Conservation (phyloP, 345 rosid genomes). For the Isatis tinctoria region DNA sequence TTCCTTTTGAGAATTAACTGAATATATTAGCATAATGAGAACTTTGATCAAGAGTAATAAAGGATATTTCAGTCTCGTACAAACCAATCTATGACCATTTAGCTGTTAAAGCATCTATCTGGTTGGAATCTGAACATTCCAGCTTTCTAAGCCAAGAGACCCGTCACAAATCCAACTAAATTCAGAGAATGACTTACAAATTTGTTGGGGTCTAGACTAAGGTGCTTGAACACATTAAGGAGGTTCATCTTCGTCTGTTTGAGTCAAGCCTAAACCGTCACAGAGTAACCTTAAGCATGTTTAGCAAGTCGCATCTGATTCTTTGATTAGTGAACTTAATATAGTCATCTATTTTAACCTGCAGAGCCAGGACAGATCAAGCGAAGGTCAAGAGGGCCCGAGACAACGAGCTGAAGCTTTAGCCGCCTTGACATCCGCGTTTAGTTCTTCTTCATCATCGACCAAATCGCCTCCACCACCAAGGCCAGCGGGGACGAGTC, state of each 20-base stretch:
- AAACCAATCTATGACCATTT: background rate
- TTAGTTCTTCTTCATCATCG: slow-evolving; percentile 49
- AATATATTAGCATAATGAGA: background rate
- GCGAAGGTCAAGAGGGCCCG: slow-evolving; percentile 45
- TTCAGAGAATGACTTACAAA: background rate
- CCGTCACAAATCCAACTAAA: background rate
- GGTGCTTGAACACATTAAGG: background rate
- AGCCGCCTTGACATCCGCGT: slow-evolving; percentile 77
- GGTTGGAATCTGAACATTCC: background rate
- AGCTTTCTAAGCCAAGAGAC: background rate
- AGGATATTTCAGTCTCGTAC: background rate
- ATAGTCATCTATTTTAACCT: slow-evolving; percentile 4
- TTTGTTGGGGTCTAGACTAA: background rate
- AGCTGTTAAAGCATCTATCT: background rate
- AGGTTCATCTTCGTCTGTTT: background rate
- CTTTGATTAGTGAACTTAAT: background rate
- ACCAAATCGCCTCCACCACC: slow-evolving; percentile 42
- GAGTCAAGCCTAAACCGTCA: background rate
- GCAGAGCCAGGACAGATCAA: slow-evolving; percentile 54
- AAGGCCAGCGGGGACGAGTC: slow-evolving; percentile 42
- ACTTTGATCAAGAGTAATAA: background rate
- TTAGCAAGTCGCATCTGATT: background rate
- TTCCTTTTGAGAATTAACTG: background rate
- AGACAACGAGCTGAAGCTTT: slow-evolving; percentile 87
- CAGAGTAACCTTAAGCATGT: background rate